A percentile compares a stretch with the other conserved stretches of the same genome.
Evolutionary conservation across 202 grass and related monocot species (phyloP).

Genomic region (Zizania palustris): DNA sequence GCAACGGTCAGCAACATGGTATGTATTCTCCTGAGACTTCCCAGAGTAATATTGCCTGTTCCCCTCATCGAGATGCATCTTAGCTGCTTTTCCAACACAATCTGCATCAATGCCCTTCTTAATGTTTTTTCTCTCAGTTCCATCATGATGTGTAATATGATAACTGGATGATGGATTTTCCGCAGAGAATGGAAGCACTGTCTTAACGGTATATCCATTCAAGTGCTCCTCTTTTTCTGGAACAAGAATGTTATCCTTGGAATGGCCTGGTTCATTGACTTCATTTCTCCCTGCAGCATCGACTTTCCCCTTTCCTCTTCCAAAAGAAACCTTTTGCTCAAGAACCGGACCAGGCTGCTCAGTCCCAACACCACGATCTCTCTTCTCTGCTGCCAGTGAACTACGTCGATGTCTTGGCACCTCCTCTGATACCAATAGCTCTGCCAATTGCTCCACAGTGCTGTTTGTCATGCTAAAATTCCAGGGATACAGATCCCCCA

Average conservation of each 20-base stretch:
- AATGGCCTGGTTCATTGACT: slow-evolving; percentile 37
- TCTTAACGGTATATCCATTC: slow-evolving; percentile 81
- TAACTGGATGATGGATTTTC: slow-evolving; percentile 75
- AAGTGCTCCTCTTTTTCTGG: slow-evolving; percentile 67
- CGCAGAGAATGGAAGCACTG: slow-evolving; percentile 70
- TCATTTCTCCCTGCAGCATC: slow-evolving; percentile 54
- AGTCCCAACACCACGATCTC: slow-evolving; percentile 53
- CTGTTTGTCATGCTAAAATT: slow-evolving; percentile 73
- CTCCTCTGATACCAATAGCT: slow-evolving; percentile 74
- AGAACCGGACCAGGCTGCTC: slow-evolving; percentile 44
- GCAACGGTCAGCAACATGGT: slow-evolving; percentile 53
- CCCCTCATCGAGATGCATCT: slow-evolving; percentile 58
- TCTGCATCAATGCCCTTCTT: slow-evolving; percentile 57
- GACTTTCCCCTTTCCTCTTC: slow-evolving; percentile 70
- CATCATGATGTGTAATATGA: slow-evolving; percentile 40
- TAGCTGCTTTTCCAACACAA: slow-evolving; percentile 54
- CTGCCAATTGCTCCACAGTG: slow-evolving; percentile 62
- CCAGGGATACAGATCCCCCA: slow-evolving; percentile 84
- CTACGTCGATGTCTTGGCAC: slow-evolving; percentile 53
- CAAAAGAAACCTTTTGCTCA: slow-evolving; percentile 53
- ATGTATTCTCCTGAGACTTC: slow-evolving; percentile 44
- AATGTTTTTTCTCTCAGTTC: slow-evolving; percentile 52
- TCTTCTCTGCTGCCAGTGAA: slow-evolving; percentile 48
- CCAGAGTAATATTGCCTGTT: slow-evolving; percentile 47
- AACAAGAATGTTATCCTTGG: slow-evolving; percentile 56